Evolutionary conservation across 106 monocot species (phyloP), one percentile per base, ranked within the genome.

Genomic region (Platanthera zijinensis): DNA sequence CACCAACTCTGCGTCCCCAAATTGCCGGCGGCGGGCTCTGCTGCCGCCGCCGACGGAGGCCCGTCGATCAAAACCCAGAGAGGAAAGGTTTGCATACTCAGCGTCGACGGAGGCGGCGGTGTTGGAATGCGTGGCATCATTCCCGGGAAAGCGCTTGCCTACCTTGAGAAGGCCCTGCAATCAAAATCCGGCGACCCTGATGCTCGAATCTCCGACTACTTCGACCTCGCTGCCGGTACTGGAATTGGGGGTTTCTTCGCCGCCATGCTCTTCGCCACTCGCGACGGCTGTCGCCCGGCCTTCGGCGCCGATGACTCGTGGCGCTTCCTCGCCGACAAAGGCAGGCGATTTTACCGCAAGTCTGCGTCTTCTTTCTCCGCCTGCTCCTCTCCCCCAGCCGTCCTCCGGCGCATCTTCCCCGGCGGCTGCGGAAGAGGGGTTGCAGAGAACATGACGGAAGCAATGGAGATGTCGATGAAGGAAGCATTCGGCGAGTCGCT

Each of bases 141-240:
- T 73, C 75, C 86, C n/a, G 88, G 78, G 1, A 86, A 83, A 50
- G 86, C 80, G n/a, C 88, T 91, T 47, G 74, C 85, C 64, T 81
- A 76, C 71, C 82, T 91, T 0, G 87, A 91, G n/a, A 77, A 78
- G 18, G 62, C 84, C 48, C 78, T 91, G 19, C 57, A 56, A 59
- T 69, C 80, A 30, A 84, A 76, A 50, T 88, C 91, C 74, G 91
- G 86, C 30, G 78, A 86, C 68, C 84, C 86, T 8, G 53, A 83
- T 30, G 86, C 90, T 12, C 50, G 76, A 6, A 87, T 91, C 52
- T 79, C 85, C 52, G 88, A 88, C 74, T 91, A 74, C 80, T 88
- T 91, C 80, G 91, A 91, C 74, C 69, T 91, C 56, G 86, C 80
- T 47, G 88, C 88, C 74, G 91, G 91, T 54, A 86, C 91, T 61